Evolutionary conservation across 192 early-diverging fungal species (phyloP), one percentile per base, ranked within the genome.

Genomic region (Coemansia sp.): DNA sequence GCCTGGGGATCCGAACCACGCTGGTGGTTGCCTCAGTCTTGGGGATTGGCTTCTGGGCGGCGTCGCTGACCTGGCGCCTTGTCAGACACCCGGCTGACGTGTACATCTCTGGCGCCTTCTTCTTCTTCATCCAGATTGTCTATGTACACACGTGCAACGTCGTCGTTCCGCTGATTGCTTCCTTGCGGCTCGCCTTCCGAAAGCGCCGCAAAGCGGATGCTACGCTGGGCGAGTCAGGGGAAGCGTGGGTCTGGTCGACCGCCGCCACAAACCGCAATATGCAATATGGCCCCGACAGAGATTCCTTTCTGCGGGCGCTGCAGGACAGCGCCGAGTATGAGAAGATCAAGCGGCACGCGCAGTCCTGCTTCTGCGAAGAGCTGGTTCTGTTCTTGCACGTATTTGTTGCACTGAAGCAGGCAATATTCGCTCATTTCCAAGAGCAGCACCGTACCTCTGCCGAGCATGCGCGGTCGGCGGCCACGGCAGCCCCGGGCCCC

Each of bases 291-390:
- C 19, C 40, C 21, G 54, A 46, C 29, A 54, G 38, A 32, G 45
- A 54, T 27, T 44, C 51, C 3, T 63, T 63, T 44, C 25, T 54
- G 23, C 20, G 27, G n/a, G 60, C 51, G 19, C 41, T 63, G 27
- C 51, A 53, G 9, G 60, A 63, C 22, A 19, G 51, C 3, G 33
- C 28, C 10, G 52, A 63, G 31, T 52, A 63, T 28, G 16, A 44
- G 21, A 43, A 42, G 13, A 54, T 63, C 25, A 39, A 55, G 19
- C 18, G 3, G 3, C 49, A 44, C 45, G 60, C 60, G 23, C 21
- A 33, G 26, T 19, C 39, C n/a, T 63, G 60, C 34, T 63, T 63
- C 44, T 63, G 60, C 30, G 31, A 39, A 40, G 60, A 63, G 41
- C 51, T 63, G 19, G 25, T 63, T 0, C 44, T 33, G 11, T 63